A percentile compares a stretch with the other conserved stretches of the same genome.
Conservation (phyloP, 2,329 filamentous ascomycete species). For the Uncinocarpus reesii region DNA sequence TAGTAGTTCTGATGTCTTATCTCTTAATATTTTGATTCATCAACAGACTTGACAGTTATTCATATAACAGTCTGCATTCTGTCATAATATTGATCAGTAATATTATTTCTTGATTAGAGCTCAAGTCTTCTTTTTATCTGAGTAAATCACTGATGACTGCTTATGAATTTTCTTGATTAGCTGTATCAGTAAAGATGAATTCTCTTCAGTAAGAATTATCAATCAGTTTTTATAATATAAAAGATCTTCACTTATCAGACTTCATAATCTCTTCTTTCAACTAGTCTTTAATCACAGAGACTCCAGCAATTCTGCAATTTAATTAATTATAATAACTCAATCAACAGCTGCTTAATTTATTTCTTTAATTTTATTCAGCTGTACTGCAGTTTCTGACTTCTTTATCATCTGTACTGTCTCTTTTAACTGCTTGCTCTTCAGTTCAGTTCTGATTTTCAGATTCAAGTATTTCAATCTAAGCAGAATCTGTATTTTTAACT, state of each 20-base stretch:
- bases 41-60: not conserved
- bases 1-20: not conserved
- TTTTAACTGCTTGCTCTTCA: not conserved
- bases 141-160: not conserved
- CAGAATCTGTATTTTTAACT: not conserved
- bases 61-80: not conserved
- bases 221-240: not conserved
- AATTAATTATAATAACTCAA: not conserved
- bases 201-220: not conserved
- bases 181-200: not conserved
- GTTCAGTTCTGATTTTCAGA: too few species aligned
- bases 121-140: not conserved
- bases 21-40: not conserved
- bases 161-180: not conserved
- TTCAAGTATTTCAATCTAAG: too few species aligned
- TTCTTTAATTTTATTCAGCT: not conserved
- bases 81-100: not conserved
- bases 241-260: not conserved
- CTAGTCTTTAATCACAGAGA: not conserved
- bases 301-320: not conserved
- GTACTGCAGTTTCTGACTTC: too few species aligned
- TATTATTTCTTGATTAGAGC: not conserved
- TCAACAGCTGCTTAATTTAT: too few species aligned
- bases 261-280: not conserved
- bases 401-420: too few species aligned